Evolutionary conservation across 2,329 filamentous ascomycete species (phyloP).

Genomic region (Cladosporium phlei): DNA sequence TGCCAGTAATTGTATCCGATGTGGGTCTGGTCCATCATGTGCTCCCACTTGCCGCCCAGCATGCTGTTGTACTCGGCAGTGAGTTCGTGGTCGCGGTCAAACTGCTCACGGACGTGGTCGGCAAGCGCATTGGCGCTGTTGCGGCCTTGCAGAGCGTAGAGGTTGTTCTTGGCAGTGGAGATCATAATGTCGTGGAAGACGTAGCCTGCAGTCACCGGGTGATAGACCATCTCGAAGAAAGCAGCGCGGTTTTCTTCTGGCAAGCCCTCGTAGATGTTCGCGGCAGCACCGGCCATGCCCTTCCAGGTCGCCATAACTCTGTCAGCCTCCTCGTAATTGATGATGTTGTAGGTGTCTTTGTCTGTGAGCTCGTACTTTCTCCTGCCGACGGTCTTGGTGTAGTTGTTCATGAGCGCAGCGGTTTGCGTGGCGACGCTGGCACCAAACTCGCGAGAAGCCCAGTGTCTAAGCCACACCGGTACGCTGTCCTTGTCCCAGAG

Average conservation of each 20-base stretch:
- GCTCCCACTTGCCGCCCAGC: constrained; percentile 57
- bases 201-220: constrained; percentile 55
- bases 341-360: constrained; percentile 53
- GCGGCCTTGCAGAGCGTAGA: constrained; percentile 53
- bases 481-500: constrained; percentile 54
- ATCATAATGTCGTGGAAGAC: constrained; percentile 54
- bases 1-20: constrained; percentile 55
- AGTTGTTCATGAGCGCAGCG: constrained; percentile 50
- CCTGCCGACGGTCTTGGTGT: constrained; percentile 53
- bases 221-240: constrained; percentile 60
- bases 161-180: constrained; percentile 48
- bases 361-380: constrained; percentile 62
- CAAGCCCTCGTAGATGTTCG: constrained; percentile 53
- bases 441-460: constrained; percentile 57
- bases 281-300: constrained; percentile 49
- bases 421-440: constrained; percentile 44
- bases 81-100: constrained; percentile 54
- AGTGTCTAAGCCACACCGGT: constrained; percentile 52
- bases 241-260: constrained; percentile 49
- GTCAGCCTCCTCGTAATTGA: constrained; percentile 63
- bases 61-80: constrained; percentile 55
- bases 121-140: constrained; percentile 55
- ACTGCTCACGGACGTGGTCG: constrained; percentile 48
- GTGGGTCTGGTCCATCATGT: constrained; percentile 49
- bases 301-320: constrained; percentile 54